phyloP scores from a whole-genome alignment of 2,329 filamentous ascomycete genomes.

The Xylariales sp. region DNA sequence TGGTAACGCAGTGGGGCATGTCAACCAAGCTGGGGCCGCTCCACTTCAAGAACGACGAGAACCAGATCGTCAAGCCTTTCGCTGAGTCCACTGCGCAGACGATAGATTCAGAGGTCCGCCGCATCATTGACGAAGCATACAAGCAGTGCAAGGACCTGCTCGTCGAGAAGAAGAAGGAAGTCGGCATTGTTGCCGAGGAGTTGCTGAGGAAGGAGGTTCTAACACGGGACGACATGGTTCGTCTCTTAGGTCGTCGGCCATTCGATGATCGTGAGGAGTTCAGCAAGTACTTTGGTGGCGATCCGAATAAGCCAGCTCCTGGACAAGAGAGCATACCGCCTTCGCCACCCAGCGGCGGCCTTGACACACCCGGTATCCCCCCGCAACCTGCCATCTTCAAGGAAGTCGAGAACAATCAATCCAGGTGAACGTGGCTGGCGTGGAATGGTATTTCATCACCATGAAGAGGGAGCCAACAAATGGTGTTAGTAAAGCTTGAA shows the following conservation, averaged over 20 bases:
- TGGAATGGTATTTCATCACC: conserved; percentile 9
- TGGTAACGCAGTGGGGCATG: conserved; percentile 99
- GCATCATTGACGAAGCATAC: conserved; percentile 91
- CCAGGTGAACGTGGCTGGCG: conserved; percentile 14
- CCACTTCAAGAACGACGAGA: conserved; percentile 80
- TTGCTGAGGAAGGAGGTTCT: conserved; percentile 88
- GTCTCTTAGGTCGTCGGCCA: conserved; percentile 77
- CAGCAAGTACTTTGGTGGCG: conserved; percentile 81
- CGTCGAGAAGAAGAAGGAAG: conserved; percentile 78
- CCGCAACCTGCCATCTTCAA: conserved; percentile 23
- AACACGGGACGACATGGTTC: conserved; percentile 84
- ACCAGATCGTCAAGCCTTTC: conserved; percentile 89
- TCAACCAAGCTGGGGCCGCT: conserved; percentile 88
- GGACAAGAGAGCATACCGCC: conserved; percentile 53
- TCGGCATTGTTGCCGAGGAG: conserved; percentile 89
- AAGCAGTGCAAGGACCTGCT: conserved; percentile 82
- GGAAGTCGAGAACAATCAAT: conserved; percentile 19
- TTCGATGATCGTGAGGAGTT: conserved; percentile 87
- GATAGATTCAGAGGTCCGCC: conserved; percentile 86
- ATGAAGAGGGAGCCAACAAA: conserved; percentile 2
- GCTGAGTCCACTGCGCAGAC: conserved; percentile 88
- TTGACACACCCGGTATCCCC: conserved; percentile 31
- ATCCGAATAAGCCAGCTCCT: conserved; percentile 31
- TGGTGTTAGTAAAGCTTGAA: background rate
- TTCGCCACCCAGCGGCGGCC: conserved; percentile 44